A percentile compares a stretch with the other conserved stretches of the same genome.
Conservation (phyloP, 2,329 filamentous ascomycete species). For the Pseudogymnoascus sp. region DNA sequence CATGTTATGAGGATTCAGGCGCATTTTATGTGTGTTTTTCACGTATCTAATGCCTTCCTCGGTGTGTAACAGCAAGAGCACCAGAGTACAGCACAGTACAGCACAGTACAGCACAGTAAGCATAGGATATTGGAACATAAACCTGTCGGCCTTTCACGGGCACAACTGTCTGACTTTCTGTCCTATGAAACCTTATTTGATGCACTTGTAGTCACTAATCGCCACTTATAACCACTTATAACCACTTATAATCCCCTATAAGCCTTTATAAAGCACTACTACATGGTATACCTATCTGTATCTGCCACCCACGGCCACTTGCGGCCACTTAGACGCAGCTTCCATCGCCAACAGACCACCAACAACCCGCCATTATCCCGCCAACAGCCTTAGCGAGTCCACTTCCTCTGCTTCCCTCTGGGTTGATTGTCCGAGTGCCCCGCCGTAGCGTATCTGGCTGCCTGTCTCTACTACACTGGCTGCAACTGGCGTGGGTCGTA, state of each 20-base stretch:
- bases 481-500: neutral
- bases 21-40: neutral
- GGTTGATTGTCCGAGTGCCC: neutral
- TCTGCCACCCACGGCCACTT: neutral
- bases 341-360: neutral
- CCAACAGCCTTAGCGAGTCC: slow-evolving; percentile 1
- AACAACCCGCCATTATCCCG: neutral
- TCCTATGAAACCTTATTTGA: neutral
- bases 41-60: neutral
- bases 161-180: neutral
- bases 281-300: no score
- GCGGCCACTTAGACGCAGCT: neutral
- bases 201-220: neutral
- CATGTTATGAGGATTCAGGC: neutral
- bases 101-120: neutral
- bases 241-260: neutral
- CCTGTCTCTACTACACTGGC: neutral
- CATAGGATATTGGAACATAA: neutral
- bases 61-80: neutral
- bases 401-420: neutral
- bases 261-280: neutral
- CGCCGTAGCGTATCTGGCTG: neutral
- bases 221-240: neutral
- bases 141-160: neutral
- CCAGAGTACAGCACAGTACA: neutral